Conservation (phyloP, 2,329 filamentous ascomycete species). For the Cercospora sp. region DNA sequence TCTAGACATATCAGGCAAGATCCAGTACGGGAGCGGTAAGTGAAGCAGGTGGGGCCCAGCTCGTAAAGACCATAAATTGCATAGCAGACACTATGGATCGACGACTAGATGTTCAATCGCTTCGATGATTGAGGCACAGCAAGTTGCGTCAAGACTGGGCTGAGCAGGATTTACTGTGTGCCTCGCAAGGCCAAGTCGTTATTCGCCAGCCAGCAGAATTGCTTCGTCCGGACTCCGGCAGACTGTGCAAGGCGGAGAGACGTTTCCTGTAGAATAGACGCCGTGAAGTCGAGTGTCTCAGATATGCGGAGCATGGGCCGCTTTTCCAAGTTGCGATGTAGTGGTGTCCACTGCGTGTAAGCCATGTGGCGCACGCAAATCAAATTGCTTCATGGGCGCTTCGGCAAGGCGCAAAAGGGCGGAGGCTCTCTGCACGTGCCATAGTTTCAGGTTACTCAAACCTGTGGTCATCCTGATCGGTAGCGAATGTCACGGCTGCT, state of each 20-base stretch:
- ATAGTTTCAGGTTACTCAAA: not conserved
- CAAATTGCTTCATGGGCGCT: conserved; percentile 13
- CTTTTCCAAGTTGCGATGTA: conserved; percentile 1
- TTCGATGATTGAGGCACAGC: not conserved
- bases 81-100: not conserved
- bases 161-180: not conserved
- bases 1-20: not conserved
- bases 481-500: conserved; percentile 5
- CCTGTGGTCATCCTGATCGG: conserved; percentile 11
- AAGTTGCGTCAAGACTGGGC: not conserved
- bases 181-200: not conserved
- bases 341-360: conserved; percentile 23
- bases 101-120: not conserved
- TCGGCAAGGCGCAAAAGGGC: conserved; percentile 11
- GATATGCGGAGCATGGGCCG: conserved; percentile 5
- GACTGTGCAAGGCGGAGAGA: not conserved
- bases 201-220: not conserved
- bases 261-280: not conserved
- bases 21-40: not conserved
- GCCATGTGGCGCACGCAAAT: conserved; percentile 8
- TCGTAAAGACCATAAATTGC: not conserved
- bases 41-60: not conserved
- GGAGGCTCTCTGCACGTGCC: conserved; percentile 13
- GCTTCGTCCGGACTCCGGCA: not conserved
- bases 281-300: not conserved